Conservation (phyloP, 2,329 filamentous ascomycete species). For the Fusarium tjaetaba region DNA sequence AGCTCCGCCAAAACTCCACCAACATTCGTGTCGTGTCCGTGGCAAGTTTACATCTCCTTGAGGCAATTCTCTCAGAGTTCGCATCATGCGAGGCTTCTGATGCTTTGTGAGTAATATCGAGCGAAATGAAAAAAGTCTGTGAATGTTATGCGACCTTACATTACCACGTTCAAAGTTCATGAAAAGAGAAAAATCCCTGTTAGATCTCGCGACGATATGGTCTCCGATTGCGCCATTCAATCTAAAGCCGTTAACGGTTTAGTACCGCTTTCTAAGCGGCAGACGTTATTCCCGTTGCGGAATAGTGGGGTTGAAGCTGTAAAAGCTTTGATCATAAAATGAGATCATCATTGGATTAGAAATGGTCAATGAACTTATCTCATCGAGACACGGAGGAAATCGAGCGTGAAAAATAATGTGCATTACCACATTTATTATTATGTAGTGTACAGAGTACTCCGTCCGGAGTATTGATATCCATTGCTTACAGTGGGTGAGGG, state of each 20-base stretch:
- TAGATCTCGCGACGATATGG: constrained; percentile 37
- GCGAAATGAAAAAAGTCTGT: not conserved
- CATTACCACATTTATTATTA: not conserved
- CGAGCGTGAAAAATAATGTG: not conserved
- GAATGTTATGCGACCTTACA: not conserved
- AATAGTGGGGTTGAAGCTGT: constrained; percentile 10
- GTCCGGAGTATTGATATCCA: not conserved
- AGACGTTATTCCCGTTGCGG: constrained; percentile 14
- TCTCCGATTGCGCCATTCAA: constrained; percentile 42
- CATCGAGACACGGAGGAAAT: not conserved
- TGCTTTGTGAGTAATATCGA: not conserved
- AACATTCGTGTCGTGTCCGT: constrained; percentile 23
- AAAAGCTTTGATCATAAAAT: constrained; percentile 7
- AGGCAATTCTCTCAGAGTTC: not conserved
- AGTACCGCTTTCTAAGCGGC: constrained; percentile 8
- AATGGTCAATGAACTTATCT: constrained; percentile 11
- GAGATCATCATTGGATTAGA: constrained; percentile 26
- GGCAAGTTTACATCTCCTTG: not conserved
- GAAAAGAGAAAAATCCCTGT: constrained; percentile 7
- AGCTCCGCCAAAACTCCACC: constrained; percentile 31
- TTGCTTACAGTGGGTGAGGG: not conserved
- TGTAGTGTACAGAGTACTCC: not conserved
- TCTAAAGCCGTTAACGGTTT: not conserved
- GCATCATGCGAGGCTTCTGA: not conserved
- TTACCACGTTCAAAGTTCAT: not conserved